phyloP scores from a whole-genome alignment of 331 rosid genomes.

The Stylosanthes scabra region DNA sequence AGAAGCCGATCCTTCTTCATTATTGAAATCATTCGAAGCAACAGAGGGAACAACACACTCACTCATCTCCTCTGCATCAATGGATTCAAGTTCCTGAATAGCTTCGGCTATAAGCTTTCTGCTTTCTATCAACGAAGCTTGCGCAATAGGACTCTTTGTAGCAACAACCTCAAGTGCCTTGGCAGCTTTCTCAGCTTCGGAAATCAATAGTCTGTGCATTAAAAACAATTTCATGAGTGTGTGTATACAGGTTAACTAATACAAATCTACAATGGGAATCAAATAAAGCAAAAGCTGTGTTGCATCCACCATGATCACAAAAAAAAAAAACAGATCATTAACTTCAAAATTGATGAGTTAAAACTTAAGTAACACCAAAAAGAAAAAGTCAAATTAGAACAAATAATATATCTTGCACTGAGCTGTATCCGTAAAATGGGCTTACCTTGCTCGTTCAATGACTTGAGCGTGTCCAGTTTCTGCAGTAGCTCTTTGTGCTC shows the following conservation, averaged over 20 bases:
- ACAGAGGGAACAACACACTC: conserved; percentile 42
- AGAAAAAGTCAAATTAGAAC: not conserved
- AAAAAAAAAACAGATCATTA: conserved; percentile 25
- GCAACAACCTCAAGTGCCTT: conserved; percentile 90
- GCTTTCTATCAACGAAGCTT: conserved; percentile 80
- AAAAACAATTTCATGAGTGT: conserved; percentile 19
- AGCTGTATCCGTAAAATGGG: conserved; percentile 5
- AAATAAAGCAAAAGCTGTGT: conserved; percentile 31
- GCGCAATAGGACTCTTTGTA: conserved; percentile 73
- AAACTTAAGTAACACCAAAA: not conserved
- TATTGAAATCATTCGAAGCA: conserved; percentile 44
- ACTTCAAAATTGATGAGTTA: conserved; percentile 4
- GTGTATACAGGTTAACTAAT: not conserved
- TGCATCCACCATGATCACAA: conserved; percentile 21
- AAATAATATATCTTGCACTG: not conserved
- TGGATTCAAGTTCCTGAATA: conserved; percentile 71
- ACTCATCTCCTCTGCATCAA: conserved; percentile 47
- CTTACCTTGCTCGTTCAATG: conserved; percentile 85
- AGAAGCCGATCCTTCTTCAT: conserved; percentile 32
- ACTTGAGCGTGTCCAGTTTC: conserved; percentile 75
- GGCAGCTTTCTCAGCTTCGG: conserved; percentile 98
- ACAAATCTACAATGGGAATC: conserved; percentile 11
- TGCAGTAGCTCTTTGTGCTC: conserved; percentile 81
- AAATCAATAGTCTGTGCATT: conserved; percentile 74
- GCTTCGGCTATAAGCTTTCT: conserved; percentile 97